phyloP scores from a whole-genome alignment of 768 basidiomycete genomes.

The Suillus tomentosus region DNA sequence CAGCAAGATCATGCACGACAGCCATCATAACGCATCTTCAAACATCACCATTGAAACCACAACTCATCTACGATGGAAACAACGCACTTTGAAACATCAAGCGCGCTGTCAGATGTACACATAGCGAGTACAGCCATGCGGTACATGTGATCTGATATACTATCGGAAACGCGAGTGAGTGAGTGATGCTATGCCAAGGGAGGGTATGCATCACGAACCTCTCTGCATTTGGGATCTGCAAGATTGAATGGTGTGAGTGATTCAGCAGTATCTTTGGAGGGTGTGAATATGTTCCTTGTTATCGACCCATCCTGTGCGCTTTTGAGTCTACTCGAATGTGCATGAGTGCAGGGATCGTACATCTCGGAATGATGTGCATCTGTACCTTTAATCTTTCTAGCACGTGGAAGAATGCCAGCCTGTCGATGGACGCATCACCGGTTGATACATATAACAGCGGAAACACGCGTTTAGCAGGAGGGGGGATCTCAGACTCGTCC shows the following conservation, averaged over 20 bases:
- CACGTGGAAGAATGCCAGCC: slow-evolving; percentile 88
- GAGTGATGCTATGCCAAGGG: neutral
- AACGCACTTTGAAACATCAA: slow-evolving; percentile 73
- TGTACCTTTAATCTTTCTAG: slow-evolving; percentile 87
- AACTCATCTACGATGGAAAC: neutral
- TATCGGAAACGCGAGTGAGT: slow-evolving; percentile 29
- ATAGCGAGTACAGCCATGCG: slow-evolving; percentile 95
- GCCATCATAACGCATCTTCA: slow-evolving; percentile 84
- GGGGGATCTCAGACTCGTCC: neutral
- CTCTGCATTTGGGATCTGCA: slow-evolving; percentile 79
- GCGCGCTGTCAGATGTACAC: slow-evolving; percentile 72
- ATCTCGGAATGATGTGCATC: neutral
- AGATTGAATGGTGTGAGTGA: neutral
- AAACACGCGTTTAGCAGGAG: slow-evolving; percentile 44
- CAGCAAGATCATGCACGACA: slow-evolving; percentile 92
- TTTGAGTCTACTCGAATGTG: slow-evolving; percentile 70
- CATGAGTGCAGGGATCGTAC: slow-evolving; percentile 1
- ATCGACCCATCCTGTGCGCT: slow-evolving; percentile 93
- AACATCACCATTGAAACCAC: neutral
- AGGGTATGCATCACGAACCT: slow-evolving; percentile 48
- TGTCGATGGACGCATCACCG: slow-evolving; percentile 60
- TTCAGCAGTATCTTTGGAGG: slow-evolving; percentile 9
- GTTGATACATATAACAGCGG: slow-evolving; percentile 58
- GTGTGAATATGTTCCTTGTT: slow-evolving; percentile 44
- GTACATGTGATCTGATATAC: slow-evolving; percentile 97